These are phyloP conservation scores for Colletotrichum orbiculare DNA, from an alignment of 2,329 filamentous ascomycete genomes.

Conservation along the genomic window DNA sequence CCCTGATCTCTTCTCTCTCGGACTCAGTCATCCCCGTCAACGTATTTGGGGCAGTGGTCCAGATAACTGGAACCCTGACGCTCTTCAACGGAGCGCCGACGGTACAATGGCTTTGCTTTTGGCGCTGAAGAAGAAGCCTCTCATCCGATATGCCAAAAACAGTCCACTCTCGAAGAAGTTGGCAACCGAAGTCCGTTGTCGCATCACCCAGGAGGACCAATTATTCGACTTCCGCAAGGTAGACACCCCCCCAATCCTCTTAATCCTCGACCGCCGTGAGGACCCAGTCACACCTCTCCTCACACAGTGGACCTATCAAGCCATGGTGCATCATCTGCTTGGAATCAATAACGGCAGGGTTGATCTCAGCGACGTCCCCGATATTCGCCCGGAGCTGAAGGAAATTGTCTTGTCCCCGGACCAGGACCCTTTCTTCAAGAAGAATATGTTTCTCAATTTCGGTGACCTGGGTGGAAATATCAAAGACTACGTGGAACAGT, in stretches of 20 bases:
- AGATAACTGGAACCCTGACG: constrained; percentile 91
- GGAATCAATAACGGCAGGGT: constrained; percentile 97
- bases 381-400: constrained; percentile 85
- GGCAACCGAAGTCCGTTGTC: constrained; percentile 90
- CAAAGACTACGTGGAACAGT: constrained; percentile 98
- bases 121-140: constrained; percentile 93
- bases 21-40: constrained; percentile 76
- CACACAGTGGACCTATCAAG: constrained; percentile 99
- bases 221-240: constrained; percentile 96
- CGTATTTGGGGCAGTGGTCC: constrained; percentile 84
- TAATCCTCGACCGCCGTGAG: constrained; percentile 90
- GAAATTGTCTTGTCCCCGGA: constrained; percentile 97
- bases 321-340: constrained; percentile 98
- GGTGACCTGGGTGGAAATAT: constrained; percentile 95
- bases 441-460: constrained; percentile 99
- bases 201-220: constrained; percentile 94
- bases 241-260: constrained; percentile 91
- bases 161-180: constrained; percentile 92
- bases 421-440: constrained; percentile 98
- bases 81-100: constrained; percentile 86
- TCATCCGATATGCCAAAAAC: constrained; percentile 93
- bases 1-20: constrained; percentile 88
- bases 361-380: constrained; percentile 84
- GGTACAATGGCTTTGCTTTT: constrained; percentile 86
- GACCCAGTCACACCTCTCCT: constrained; percentile 94